Evolutionary conservation across 176 grass and related monocot genomes (phyloP).

Genomic region (Oryza longistaminata): DNA sequence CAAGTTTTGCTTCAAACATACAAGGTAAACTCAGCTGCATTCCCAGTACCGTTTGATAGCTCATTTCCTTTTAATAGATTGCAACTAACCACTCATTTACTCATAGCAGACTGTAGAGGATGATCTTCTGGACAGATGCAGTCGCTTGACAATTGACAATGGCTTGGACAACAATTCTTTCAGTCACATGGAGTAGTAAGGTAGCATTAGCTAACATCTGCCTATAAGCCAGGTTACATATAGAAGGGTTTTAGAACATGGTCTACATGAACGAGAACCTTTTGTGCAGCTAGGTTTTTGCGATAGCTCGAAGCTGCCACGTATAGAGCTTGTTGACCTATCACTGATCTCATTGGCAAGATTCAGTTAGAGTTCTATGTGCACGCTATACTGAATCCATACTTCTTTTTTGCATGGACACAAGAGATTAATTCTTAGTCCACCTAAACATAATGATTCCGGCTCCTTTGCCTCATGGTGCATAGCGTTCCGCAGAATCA

Average conservation of each 20-base stretch:
- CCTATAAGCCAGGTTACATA: conserved; percentile 43
- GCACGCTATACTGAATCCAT: neutral
- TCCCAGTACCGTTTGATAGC: neutral
- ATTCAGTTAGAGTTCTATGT: conserved; percentile 19
- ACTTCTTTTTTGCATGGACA: too few relatives aligned
- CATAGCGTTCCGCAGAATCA: neutral
- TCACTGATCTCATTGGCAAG: neutral
- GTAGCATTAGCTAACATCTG: conserved; percentile 19
- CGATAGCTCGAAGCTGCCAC: conserved; percentile 29
- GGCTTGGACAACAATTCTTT: conserved; percentile 13
- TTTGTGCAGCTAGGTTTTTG: conserved; percentile 39
- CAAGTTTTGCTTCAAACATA: conserved; percentile 56
- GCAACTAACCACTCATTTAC: conserved; percentile 5
- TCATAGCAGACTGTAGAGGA: conserved; percentile 47
- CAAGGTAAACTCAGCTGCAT: conserved; percentile 39
- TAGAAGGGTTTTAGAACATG: conserved; percentile 38
- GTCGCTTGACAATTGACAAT: conserved; percentile 40
- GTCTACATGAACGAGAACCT: neutral
- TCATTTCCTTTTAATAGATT: neutral
- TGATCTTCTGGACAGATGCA: conserved; percentile 56
- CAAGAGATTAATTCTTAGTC: neutral
- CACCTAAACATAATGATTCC: neutral
- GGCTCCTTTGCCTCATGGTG: conserved; percentile 10
- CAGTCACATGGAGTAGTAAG: conserved; percentile 29
- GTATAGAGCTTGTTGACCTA: conserved; percentile 6